phyloP scores from a whole-genome alignment of 306 rosid genomes.

The Arachis hypogaea region DNA sequence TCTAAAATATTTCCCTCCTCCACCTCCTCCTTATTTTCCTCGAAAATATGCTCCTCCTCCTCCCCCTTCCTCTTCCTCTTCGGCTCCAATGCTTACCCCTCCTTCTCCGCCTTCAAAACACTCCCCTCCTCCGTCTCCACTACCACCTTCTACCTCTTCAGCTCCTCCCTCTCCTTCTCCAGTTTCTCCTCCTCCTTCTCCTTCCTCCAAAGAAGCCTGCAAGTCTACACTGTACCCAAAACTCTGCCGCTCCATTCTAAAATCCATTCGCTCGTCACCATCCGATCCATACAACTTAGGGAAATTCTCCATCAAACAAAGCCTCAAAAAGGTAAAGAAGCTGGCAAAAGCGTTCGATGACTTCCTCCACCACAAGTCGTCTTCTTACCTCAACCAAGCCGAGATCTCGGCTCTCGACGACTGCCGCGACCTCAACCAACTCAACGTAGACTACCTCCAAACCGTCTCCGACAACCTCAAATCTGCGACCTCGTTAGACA shows the following conservation, averaged over 20 bases:
- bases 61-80: too few relatives aligned
- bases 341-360: slow-evolving; percentile 39
- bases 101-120: too few relatives aligned
- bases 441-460: slow-evolving; percentile 59
- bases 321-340: slow-evolving; percentile 62
- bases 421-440: slow-evolving; percentile 59
- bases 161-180: neutral
- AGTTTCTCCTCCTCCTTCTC: slow-evolving; percentile 8
- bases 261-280: slow-evolving; percentile 54
- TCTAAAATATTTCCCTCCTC: too few relatives aligned
- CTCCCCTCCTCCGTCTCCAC: too few relatives aligned
- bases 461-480: slow-evolving; percentile 43
- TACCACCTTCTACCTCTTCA: too few relatives aligned
- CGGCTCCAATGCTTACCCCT: neutral
- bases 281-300: slow-evolving; percentile 68
- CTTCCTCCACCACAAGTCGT: slow-evolving; percentile 40
- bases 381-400: slow-evolving; percentile 17
- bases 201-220: slow-evolving; percentile 55
- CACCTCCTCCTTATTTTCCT: too few relatives aligned
- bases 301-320: slow-evolving; percentile 67
- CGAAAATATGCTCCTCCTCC: too few relatives aligned
- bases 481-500: neutral
- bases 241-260: slow-evolving; percentile 77
- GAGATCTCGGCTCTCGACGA: slow-evolving; percentile 61
- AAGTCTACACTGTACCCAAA: slow-evolving; percentile 68